Conservation (phyloP, 2,329 filamentous ascomycete species). For the Neopestalotiopsis rosae region DNA sequence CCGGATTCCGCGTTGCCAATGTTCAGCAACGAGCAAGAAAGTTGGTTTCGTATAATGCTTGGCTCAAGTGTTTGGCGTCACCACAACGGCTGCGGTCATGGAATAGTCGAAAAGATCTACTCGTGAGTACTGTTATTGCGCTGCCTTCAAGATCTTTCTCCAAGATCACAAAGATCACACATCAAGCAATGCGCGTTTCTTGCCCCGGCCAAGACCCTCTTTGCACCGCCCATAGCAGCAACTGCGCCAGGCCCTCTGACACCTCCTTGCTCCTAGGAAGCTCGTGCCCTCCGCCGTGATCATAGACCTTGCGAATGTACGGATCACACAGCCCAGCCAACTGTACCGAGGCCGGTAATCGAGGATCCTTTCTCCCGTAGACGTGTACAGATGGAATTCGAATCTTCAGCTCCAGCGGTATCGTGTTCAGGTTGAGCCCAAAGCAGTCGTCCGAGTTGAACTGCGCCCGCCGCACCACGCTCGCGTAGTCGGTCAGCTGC, state of each 20-base stretch:
- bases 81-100: too few relatives aligned
- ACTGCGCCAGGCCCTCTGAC: conserved; percentile 22
- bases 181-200: not conserved
- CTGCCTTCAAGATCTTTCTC: not conserved
- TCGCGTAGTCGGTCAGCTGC: conserved; percentile 25
- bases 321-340: conserved; percentile 36
- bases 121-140: too few relatives aligned
- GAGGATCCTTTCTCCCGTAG: conserved; percentile 28
- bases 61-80: too few relatives aligned
- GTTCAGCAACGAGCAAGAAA: too few relatives aligned
- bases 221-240: conserved; percentile 31
- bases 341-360: conserved; percentile 32
- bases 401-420: conserved; percentile 35
- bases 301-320: conserved; percentile 34
- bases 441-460: conserved; percentile 39
- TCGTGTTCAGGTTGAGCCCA: conserved; percentile 34
- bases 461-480: conserved; percentile 27
- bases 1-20: too few relatives aligned
- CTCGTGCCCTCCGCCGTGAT: conserved; percentile 25
- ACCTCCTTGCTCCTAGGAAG: conserved; percentile 27
- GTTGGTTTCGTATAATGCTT: too few relatives aligned
- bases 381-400: conserved; percentile 36
- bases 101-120: too few relatives aligned
- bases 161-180: not conserved
- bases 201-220: conserved; percentile 34